Percentiles rank a stretch among this genome's conserved stretches.
Evolutionary conservation across 306 rosid species (phyloP).

Genomic region (Urtica urens): DNA sequence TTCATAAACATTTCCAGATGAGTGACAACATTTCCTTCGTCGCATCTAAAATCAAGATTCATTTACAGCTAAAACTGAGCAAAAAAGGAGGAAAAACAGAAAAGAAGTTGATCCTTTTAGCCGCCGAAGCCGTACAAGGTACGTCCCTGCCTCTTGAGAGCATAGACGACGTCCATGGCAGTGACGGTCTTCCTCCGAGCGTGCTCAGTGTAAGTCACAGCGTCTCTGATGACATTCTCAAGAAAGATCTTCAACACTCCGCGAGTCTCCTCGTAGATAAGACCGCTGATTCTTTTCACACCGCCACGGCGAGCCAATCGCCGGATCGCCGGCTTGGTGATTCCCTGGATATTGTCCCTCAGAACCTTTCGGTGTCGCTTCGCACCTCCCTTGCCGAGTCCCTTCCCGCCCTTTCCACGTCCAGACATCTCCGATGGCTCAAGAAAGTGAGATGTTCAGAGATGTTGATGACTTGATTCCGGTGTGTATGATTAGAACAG

Average conservation of each 20-base stretch:
- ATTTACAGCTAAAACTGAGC: no score
- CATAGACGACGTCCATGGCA: conserved; percentile 42
- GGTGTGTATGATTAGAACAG: no score
- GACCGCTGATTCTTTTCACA: conserved; percentile 40
- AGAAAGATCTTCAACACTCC: conserved; percentile 39
- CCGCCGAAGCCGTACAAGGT: conserved; percentile 45
- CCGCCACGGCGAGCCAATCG: conserved; percentile 47
- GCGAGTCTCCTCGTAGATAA: conserved; percentile 45
- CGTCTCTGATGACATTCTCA: conserved; percentile 42
- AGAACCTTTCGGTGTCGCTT: conserved; percentile 46
- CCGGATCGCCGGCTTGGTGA: conserved; percentile 41
- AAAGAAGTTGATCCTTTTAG: no score
- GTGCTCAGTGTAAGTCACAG: conserved; percentile 41
- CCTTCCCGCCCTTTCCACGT: conserved; percentile 55
- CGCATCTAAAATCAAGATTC: no score
- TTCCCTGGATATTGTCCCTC: conserved; percentile 43
- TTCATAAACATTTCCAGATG: no score
- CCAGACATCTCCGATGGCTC: conserved; percentile 36
- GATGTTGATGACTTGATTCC: no score
- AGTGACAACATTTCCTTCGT: no score
- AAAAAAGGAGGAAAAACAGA: no score
- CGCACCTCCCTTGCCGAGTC: conserved; percentile 51
- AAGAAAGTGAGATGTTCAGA: no score
- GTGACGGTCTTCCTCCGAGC: conserved; percentile 43
- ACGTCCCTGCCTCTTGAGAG: conserved; percentile 42